Percentiles rank a stretch among this genome's conserved stretches.
Evolutionary conservation across 768 basidiomycete genomes (phyloP).

Genomic region (Tricholoma flavovirens): DNA sequence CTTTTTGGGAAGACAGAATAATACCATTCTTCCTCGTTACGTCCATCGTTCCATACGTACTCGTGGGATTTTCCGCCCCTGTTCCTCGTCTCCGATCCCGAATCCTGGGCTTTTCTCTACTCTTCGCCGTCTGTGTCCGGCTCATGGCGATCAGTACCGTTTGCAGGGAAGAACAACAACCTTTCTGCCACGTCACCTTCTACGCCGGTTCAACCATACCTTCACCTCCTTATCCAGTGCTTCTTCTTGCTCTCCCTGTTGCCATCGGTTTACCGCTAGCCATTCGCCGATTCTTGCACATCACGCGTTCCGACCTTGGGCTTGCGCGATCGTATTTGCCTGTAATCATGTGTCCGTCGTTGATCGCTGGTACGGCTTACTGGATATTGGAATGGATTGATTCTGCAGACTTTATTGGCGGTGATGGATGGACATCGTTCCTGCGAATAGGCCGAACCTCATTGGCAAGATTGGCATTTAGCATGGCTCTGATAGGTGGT

Average conservation of each 20-base stretch:
- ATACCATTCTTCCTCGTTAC: constrained; percentile 68
- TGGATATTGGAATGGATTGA: constrained; percentile 86
- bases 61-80: constrained; percentile 64
- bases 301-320: constrained; percentile 71
- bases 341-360: constrained; percentile 47
- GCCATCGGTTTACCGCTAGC: constrained; percentile 52
- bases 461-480: constrained; percentile 53
- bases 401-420: constrained; percentile 41
- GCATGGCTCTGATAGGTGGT: constrained; percentile 47
- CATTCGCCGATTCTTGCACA: constrained; percentile 50
- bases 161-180: constrained; percentile 92
- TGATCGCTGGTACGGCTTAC: constrained; percentile 55
- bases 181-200: constrained; percentile 87
- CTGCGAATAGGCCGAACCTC: constrained; percentile 54
- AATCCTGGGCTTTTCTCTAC: constrained; percentile 64
- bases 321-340: constrained; percentile 61
- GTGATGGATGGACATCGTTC: constrained; percentile 31
- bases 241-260: constrained; percentile 51
- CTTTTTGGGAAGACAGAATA: constrained; percentile 93
- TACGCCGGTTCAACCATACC: constrained; percentile 69
- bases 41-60: constrained; percentile 53
- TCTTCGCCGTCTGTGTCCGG: constrained; percentile 65
- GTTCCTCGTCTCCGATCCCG: constrained; percentile 64
- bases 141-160: constrained; percentile 79
- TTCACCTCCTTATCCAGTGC: constrained; percentile 53